phyloP scores from a whole-genome alignment of 2,329 filamentous ascomycete genomes.

The Ophidiomyces ophidiicola region DNA sequence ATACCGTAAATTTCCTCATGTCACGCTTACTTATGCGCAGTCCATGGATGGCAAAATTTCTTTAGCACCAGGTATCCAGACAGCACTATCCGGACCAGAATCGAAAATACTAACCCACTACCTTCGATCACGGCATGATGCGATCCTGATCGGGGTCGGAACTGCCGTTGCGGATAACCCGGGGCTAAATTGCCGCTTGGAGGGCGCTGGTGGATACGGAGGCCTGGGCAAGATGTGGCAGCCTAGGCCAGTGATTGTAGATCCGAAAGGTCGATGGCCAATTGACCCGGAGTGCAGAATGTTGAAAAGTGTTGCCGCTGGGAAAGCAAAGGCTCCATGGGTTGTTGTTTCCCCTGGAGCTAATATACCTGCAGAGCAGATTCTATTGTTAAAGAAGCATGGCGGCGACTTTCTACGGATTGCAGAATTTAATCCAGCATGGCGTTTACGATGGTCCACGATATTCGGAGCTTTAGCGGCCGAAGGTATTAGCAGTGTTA shows the following conservation, averaged over 20 bases:
- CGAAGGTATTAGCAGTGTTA: slow-evolving; percentile 61
- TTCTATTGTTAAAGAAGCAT: slow-evolving; percentile 35
- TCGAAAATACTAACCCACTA: slow-evolving; percentile 93
- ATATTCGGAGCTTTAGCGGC: slow-evolving; percentile 48
- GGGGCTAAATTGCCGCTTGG: slow-evolving; percentile 69
- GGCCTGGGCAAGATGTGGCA: slow-evolving; percentile 45
- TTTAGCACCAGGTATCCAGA: slow-evolving; percentile 66
- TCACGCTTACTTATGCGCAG: slow-evolving; percentile 80
- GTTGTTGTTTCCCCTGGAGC: slow-evolving; percentile 46
- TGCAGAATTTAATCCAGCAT: slow-evolving; percentile 28
- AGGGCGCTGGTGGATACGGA: slow-evolving; percentile 46
- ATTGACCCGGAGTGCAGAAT: slow-evolving; percentile 51
- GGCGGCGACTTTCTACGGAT: slow-evolving; percentile 37
- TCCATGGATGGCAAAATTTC: slow-evolving; percentile 76
- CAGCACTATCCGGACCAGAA: slow-evolving; percentile 64
- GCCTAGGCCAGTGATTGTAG: slow-evolving; percentile 70
- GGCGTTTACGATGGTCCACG: slow-evolving; percentile 50
- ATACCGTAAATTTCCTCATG: slow-evolving; percentile 36
- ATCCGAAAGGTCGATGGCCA: slow-evolving; percentile 64
- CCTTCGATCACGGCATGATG: slow-evolving; percentile 70
- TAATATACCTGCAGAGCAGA: slow-evolving; percentile 37
- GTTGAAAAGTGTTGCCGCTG: slow-evolving; percentile 49
- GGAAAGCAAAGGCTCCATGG: slow-evolving; percentile 61
- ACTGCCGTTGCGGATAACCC: slow-evolving; percentile 80
- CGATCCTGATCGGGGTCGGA: slow-evolving; percentile 72